phyloP scores from a whole-genome alignment of 139 green algal species.

The Coelastrella sp. region DNA sequence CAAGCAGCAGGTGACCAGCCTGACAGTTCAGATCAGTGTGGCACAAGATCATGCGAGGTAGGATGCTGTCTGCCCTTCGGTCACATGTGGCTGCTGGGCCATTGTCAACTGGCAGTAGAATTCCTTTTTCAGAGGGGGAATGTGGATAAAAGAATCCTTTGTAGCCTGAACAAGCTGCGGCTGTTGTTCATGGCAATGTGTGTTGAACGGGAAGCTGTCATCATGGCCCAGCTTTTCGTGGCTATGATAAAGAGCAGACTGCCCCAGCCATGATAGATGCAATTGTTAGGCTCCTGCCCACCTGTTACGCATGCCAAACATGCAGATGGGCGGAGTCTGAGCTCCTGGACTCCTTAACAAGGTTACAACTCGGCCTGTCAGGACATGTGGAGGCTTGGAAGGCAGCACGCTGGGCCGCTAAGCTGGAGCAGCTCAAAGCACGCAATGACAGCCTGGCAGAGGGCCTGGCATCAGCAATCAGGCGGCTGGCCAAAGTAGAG shows the following conservation, averaged over 20 bases:
- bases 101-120: background rate
- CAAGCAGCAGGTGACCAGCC: slow-evolving; percentile 49
- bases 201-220: no score
- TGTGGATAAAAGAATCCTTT: no score
- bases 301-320: background rate
- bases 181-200: no score
- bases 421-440: slow-evolving; percentile 64
- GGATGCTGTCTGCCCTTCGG: background rate
- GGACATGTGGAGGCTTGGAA: slow-evolving; percentile 64
- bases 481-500: slow-evolving; percentile 46
- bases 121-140: no score
- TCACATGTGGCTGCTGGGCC: background rate
- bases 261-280: no score
- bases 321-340: slow-evolving; percentile 65
- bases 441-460: slow-evolving; percentile 48
- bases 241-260: no score
- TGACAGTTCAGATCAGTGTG: slow-evolving; percentile 32
- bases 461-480: slow-evolving; percentile 53
- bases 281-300: no score
- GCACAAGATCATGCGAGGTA: slow-evolving; percentile 66
- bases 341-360: slow-evolving; percentile 56
- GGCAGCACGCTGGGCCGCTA: slow-evolving; percentile 62
- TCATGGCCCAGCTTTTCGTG: no score
- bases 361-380: slow-evolving; percentile 55
- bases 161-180: no score